These are phyloP conservation scores for Allodekkera sacchari DNA, from an alignment of 805 yeast genomes.

Conservation along the genomic window DNA sequence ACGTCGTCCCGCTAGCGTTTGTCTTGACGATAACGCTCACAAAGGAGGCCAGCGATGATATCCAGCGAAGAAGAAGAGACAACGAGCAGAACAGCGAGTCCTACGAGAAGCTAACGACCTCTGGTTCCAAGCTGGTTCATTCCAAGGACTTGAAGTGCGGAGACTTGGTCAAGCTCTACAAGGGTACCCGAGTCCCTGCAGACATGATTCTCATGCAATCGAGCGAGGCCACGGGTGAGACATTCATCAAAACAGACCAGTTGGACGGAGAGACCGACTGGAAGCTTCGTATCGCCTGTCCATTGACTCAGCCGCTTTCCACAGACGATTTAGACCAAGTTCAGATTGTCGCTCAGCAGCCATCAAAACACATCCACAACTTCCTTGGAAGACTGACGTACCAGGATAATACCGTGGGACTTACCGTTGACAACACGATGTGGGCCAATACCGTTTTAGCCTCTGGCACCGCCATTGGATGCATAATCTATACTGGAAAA, in stretches of 20 bases:
- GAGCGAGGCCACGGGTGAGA: constrained; percentile 74
- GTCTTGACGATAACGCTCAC: constrained; percentile 89
- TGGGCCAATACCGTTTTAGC: constrained; percentile 99
- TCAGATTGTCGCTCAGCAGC: constrained; percentile 64
- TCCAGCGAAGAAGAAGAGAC: constrained; percentile 84
- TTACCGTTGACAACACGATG: constrained; percentile 82
- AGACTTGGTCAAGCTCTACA: constrained; percentile 69
- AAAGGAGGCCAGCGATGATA: constrained; percentile 93
- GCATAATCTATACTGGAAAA: constrained; percentile 80
- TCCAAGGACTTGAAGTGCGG: constrained; percentile 74
- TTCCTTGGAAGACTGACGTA: constrained; percentile 69
- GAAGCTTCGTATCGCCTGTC: constrained; percentile 80
- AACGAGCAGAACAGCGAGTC: constrained; percentile 77
- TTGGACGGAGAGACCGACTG: constrained; percentile 99
- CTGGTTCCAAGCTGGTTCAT: constrained; percentile 33
- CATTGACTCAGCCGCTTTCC: constrained; percentile 48
- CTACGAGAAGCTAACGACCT: constrained; percentile 59
- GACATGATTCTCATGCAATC: constrained; percentile 82
- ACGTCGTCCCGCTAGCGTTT: constrained; percentile 89
- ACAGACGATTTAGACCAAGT: constrained; percentile 41
- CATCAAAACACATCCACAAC: constrained; percentile 73
- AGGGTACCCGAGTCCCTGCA: constrained; percentile 87
- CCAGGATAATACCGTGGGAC: constrained; percentile 51
- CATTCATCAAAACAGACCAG: constrained; percentile 94
- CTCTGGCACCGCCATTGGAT: constrained; percentile 84